A percentile compares a stretch with the other conserved stretches of the same genome.
Conservation (phyloP, 2,329 filamentous ascomycete genomes). For the Trichothecium roseum region DNA sequence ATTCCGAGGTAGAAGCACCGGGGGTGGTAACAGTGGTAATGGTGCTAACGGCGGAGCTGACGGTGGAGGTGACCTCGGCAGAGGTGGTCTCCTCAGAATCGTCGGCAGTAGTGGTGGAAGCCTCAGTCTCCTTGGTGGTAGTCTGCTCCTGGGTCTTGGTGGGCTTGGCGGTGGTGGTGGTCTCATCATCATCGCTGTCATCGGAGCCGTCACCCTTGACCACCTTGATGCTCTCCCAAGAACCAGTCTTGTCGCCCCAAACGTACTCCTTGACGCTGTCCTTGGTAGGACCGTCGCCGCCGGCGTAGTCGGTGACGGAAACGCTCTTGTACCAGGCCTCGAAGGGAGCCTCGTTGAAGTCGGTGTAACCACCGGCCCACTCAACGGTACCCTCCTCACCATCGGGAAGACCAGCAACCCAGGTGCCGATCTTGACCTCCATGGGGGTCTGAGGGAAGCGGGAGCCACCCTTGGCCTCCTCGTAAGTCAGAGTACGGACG, state of each 20-base stretch:
- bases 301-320: constrained; percentile 43
- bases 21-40: constrained; percentile 9
- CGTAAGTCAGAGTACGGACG: constrained; percentile 51
- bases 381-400: constrained; percentile 61
- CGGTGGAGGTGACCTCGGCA: not conserved
- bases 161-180: constrained; percentile 1
- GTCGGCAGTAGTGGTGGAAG: constrained; percentile 4
- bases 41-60: constrained; percentile 6
- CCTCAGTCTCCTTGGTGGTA: constrained; percentile 4
- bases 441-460: constrained; percentile 66
- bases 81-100: not conserved
- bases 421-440: constrained; percentile 59
- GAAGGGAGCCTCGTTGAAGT: constrained; percentile 43
- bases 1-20: constrained; percentile 9
- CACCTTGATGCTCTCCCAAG: constrained; percentile 40
- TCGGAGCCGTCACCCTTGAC: constrained; percentile 23
- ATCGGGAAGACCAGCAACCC: constrained; percentile 47
- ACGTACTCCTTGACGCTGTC: constrained; percentile 38
- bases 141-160: constrained; percentile 3
- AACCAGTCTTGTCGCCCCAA: constrained; percentile 38
- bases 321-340: constrained; percentile 46
- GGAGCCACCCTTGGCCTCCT: constrained; percentile 44
- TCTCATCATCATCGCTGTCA: constrained; percentile 8
- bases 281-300: constrained; percentile 28
- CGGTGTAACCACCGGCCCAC: constrained; percentile 55